Percentiles rank a stretch among this genome's conserved stretches.
phyloP scores from a whole-genome alignment of 352 stramenopile genomes.

The Blastocystis sp. region DNA sequence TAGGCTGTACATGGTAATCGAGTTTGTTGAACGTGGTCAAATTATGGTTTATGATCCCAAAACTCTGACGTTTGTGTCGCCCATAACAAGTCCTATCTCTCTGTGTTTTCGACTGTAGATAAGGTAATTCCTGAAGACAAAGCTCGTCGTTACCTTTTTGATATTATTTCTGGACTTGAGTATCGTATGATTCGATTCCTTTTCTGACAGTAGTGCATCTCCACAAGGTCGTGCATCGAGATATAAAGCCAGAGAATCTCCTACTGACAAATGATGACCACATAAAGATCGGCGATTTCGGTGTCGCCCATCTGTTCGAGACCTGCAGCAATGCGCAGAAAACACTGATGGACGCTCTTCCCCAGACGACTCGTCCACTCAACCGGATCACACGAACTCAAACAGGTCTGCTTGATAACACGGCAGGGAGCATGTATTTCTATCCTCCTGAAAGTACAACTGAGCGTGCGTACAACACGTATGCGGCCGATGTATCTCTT shows the following conservation, averaged over 20 bases:
- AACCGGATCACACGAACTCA: constrained; percentile 75
- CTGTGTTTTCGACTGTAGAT: neutral
- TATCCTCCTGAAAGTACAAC: constrained; percentile 76
- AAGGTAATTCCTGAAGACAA: constrained; percentile 4
- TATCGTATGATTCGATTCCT: neutral
- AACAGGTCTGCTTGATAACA: constrained; percentile 36
- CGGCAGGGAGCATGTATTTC: constrained; percentile 52
- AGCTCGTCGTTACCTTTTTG: constrained; percentile 16
- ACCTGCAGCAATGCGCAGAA: constrained; percentile 67
- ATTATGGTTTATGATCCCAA: constrained; percentile 28
- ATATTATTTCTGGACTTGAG: constrained; percentile 59
- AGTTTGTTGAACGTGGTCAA: constrained; percentile 52
- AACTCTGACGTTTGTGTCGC: neutral
- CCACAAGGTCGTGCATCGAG: constrained; percentile 77
- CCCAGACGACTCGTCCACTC: constrained; percentile 64
- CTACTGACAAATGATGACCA: constrained; percentile 75
- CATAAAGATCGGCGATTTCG: constrained; percentile 69
- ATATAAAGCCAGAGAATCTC: constrained; percentile 80
- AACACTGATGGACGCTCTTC: neutral
- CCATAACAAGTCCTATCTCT: constrained; percentile 22
- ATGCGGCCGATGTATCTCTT: constrained; percentile 74
- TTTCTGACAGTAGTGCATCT: constrained; percentile 4
- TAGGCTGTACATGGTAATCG: constrained; percentile 77
- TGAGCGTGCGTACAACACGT: constrained; percentile 74
- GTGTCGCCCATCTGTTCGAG: constrained; percentile 58